Percentiles rank a stretch among this genome's conserved stretches.
These are phyloP conservation scores for Chlorella ohadii DNA, from an alignment of 139 green algal genomes.

Conservation along the genomic window DNA sequence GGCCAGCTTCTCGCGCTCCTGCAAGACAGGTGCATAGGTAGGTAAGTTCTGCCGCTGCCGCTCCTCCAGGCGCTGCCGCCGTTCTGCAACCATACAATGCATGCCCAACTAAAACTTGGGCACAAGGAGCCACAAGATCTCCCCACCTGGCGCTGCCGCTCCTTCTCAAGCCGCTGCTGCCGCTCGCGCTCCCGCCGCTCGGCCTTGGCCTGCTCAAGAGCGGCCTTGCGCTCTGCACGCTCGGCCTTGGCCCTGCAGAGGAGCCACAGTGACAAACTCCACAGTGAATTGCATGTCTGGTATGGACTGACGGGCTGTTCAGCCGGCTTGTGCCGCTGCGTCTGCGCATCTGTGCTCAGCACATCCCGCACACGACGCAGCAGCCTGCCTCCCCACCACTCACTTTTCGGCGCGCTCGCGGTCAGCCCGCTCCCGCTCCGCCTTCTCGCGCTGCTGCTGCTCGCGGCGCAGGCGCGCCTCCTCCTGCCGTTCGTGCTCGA, in stretches of 20 bases:
- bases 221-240: conserved; percentile 47
- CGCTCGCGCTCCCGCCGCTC: conserved; percentile 45
- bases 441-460: conserved; percentile 45
- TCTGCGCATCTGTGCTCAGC: too few species aligned
- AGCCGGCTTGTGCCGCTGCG: too few species aligned
- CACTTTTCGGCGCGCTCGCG: conserved; percentile 47
- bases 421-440: conserved; percentile 53
- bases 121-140: too few species aligned
- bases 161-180: conserved; percentile 25
- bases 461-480: conserved; percentile 42
- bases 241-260: conserved; percentile 28
- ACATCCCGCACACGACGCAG: too few species aligned
- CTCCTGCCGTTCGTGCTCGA: conserved; percentile 48
- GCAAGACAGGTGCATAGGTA: too few species aligned
- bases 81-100: too few species aligned
- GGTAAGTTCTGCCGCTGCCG: too few species aligned
- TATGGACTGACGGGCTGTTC: too few species aligned
- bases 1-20: conserved; percentile 36
- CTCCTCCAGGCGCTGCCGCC: too few species aligned
- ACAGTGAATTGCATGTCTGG: too few species aligned
- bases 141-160: conserved; percentile 38
- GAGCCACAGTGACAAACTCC: not conserved
- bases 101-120: too few species aligned
- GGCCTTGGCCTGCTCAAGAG: conserved; percentile 31
- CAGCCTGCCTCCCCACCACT: not conserved